Evolutionary conservation across 192 early-diverging fungal species (phyloP), one percentile per base, ranked within the genome.

Genomic region (Coemansia sp.): DNA sequence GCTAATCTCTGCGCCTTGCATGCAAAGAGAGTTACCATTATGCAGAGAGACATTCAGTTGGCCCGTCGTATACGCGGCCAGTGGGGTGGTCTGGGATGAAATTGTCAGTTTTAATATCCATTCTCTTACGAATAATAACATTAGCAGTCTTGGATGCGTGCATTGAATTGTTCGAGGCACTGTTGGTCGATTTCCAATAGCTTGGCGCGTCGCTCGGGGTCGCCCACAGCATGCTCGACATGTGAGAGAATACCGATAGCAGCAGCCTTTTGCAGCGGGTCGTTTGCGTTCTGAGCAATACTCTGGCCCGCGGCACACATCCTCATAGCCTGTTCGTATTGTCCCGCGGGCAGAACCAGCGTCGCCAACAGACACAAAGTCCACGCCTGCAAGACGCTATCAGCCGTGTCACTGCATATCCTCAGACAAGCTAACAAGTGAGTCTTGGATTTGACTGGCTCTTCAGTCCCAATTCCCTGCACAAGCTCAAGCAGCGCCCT

Each of bases 1-100:
- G n/a, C n/a, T n/a, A n/a, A n/a, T n/a, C n/a, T n/a, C n/a, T 95
- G 93, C 61, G 95, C 95, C 0, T 91, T 97, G 62, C 95, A 97
- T 63, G 95, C 94, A n/a, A 95, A 95, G 73, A 84, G 95, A 7
- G 95, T 97, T 9, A 97, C 95, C 5, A 85, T 97, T 37, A 94
- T 94, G 95, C 90, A 92, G 59, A 88, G 90, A 48, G 95, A 97
- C 70, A 94, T 97, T 45, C 93, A 95, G 69, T 85, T 97, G 34
- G 95, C 95, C 7, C 78, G 93, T 50, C 86, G 95, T 35, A 94
- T 96, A 67, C 87, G 94, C 69, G 94, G 94, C n/a, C 85, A 87
- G 54, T 90, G 85, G 78, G 92, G 88, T 62, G 91, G 91, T 4
- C 78, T 91, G n/a, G 87, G 84, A 24, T 74, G 67, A 70, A 59